These are phyloP conservation scores for carrot (Daucus carota) DNA, from an alignment of 129 eudicot genomes.

Conservation along the genomic window DNA sequence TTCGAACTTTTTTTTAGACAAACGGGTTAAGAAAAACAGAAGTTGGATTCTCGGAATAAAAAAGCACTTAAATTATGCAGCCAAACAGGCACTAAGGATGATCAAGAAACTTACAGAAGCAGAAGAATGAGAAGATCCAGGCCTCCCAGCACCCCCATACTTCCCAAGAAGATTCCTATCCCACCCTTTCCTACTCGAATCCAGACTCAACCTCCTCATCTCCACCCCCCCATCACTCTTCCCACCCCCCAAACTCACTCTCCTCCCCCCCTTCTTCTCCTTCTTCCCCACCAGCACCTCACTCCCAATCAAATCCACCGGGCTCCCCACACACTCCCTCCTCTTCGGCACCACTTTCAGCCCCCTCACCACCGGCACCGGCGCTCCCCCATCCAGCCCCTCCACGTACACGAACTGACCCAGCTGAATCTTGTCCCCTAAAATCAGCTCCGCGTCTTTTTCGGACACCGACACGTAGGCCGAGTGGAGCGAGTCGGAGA, in stretches of 20 bases:
- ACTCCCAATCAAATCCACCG: conserved; percentile 76
- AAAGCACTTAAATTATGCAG: too few species aligned
- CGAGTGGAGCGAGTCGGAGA: conserved; percentile 70
- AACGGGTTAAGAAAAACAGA: too few species aligned
- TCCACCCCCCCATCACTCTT: conserved; percentile 23
- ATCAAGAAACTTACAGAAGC: conserved; percentile 50
- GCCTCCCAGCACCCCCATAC: conserved; percentile 14
- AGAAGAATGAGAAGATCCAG: conserved; percentile 27
- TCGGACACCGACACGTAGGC: conserved; percentile 67
- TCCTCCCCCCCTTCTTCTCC: conserved; percentile 21
- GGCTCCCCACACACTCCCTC: conserved; percentile 63
- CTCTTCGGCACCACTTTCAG: conserved; percentile 56
- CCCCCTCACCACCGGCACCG: conserved; percentile 70
- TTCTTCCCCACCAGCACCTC: conserved; percentile 37
- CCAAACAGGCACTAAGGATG: too few species aligned
- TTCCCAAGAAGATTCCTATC: conserved; percentile 44
- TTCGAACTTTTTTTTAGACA: too few species aligned
- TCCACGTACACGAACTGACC: conserved; percentile 69
- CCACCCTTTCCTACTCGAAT: conserved; percentile 56
- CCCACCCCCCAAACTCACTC: conserved; percentile 43
- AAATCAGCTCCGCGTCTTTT: conserved; percentile 46
- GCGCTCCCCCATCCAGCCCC: conserved; percentile 53
- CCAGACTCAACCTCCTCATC: conserved; percentile 60
- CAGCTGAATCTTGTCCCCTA: conserved; percentile 60
- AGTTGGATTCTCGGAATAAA: too few species aligned